Evolutionary conservation across 176 grass and related monocot species (phyloP).

Genomic region (Juncus effusus): DNA sequence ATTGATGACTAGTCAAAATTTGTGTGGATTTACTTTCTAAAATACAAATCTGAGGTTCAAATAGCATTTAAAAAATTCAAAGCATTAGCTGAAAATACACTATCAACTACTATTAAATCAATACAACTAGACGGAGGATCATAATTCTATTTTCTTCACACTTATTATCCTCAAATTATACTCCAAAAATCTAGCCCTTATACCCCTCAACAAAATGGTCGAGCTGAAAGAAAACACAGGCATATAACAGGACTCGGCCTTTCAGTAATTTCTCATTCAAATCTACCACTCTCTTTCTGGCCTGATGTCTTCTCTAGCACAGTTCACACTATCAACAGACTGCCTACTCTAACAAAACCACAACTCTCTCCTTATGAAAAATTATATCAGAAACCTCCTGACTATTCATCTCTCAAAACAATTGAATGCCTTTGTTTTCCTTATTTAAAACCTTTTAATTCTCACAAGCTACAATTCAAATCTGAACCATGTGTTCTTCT

Average conservation of each 20-base stretch:
- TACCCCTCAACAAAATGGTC: neutral
- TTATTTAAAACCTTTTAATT: neutral
- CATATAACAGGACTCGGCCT: neutral
- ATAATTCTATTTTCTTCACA: neutral
- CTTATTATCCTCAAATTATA: neutral
- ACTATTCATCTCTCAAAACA: neutral
- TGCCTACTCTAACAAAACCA: neutral
- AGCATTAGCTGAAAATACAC: neutral
- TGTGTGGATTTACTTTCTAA: neutral
- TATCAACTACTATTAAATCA: neutral
- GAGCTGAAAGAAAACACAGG: neutral
- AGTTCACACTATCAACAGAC: neutral
- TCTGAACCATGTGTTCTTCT: neutral
- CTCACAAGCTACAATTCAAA: neutral
- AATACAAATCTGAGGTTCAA: no score
- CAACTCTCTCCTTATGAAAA: neutral
- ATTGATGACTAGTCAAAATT: neutral
- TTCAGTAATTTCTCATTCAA: no score
- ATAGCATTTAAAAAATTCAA: neutral
- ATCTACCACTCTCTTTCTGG: neutral
- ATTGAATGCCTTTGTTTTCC: neutral
- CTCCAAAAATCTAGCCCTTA: neutral
- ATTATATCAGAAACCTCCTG: neutral
- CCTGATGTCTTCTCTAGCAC: neutral
- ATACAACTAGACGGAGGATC: neutral